Percentiles rank a stretch among this genome's conserved stretches.
Conservation (phyloP, 495 filamentous ascomycete genomes). For the Thozetella sp. region DNA sequence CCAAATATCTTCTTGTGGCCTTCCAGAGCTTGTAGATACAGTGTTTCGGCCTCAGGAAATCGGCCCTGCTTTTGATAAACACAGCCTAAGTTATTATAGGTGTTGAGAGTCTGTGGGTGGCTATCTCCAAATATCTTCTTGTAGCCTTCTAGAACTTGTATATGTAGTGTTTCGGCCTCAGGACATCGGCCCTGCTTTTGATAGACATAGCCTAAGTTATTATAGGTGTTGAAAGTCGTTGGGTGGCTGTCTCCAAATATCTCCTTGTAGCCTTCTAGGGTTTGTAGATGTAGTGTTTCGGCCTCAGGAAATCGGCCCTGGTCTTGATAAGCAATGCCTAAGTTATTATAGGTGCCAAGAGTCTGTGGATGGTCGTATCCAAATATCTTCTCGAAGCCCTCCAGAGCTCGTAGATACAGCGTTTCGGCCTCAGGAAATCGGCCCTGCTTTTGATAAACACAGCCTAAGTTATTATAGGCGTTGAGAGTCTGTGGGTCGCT, state of each 20-base stretch:
- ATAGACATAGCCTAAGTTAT: too few relatives aligned
- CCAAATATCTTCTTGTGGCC: too few relatives aligned
- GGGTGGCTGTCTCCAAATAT: constrained; percentile 6
- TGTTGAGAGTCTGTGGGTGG: constrained; percentile 36
- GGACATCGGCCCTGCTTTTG: constrained; percentile 21
- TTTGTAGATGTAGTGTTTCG: constrained; percentile 32
- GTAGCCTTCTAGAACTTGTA: constrained; percentile 26
- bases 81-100: too few relatives aligned
- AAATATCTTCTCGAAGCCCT: constrained; percentile 33
- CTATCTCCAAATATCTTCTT: constrained; percentile 36
- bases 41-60: constrained; percentile 26
- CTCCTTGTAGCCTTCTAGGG: constrained; percentile 31
- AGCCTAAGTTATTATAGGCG: constrained; percentile 20
- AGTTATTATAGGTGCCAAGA: constrained; percentile 21
- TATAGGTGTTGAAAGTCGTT: constrained; percentile 25
- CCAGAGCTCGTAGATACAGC: constrained; percentile 34
- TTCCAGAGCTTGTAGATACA: constrained; percentile 33
- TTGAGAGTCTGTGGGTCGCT: constrained; percentile 31
- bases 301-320: constrained; percentile 29
- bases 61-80: constrained; percentile 24
- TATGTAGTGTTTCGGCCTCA: constrained; percentile 27
- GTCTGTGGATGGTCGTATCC: constrained; percentile 33
- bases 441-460: constrained; percentile 25
- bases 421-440: constrained; percentile 29
- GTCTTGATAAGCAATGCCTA: constrained; percentile 21